A percentile compares a stretch with the other conserved stretches of the same genome.
Conservation (phyloP, 1,139 yeast species). For the Yamadazyma dushanensis region DNA sequence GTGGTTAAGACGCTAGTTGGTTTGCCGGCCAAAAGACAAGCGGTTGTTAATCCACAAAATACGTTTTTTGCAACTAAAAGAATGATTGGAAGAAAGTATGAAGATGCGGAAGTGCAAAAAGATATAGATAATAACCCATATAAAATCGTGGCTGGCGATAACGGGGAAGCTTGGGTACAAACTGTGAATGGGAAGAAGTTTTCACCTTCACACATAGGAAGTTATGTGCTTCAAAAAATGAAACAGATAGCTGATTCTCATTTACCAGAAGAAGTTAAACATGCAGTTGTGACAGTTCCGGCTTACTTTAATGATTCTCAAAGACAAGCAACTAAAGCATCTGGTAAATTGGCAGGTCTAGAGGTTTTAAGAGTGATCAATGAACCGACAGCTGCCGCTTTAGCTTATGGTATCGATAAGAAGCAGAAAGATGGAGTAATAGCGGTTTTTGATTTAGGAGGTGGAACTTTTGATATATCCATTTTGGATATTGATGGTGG, state of each 20-base stretch:
- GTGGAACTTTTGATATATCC: constrained; percentile 83
- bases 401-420: constrained; percentile 71
- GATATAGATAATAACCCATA: constrained; percentile 60
- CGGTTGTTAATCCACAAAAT: constrained; percentile 61
- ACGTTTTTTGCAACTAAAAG: constrained; percentile 77
- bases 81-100: constrained; percentile 65
- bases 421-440: constrained; percentile 52
- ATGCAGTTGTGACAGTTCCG: constrained; percentile 79
- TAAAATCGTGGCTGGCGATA: constrained; percentile 48
- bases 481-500: constrained; percentile 78
- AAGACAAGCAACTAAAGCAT: constrained; percentile 73
- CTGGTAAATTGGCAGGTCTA: constrained; percentile 67
- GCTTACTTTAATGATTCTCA: constrained; percentile 80
- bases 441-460: constrained; percentile 82
- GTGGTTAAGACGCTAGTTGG: constrained; percentile 51
- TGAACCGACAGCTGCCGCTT: constrained; percentile 83
- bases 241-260: constrained; percentile 54
- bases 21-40: constrained; percentile 65
- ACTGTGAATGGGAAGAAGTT: constrained; percentile 36
- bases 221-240: constrained; percentile 53
- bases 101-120: constrained; percentile 63
- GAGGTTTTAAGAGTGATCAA: constrained; percentile 69
- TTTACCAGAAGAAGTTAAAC: constrained; percentile 39
- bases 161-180: constrained; percentile 65
- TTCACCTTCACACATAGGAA: constrained; percentile 61